Base-by-base conservation (phyloP, 768 basidiomycete genomes). In the Suillus brevipes region DNA sequence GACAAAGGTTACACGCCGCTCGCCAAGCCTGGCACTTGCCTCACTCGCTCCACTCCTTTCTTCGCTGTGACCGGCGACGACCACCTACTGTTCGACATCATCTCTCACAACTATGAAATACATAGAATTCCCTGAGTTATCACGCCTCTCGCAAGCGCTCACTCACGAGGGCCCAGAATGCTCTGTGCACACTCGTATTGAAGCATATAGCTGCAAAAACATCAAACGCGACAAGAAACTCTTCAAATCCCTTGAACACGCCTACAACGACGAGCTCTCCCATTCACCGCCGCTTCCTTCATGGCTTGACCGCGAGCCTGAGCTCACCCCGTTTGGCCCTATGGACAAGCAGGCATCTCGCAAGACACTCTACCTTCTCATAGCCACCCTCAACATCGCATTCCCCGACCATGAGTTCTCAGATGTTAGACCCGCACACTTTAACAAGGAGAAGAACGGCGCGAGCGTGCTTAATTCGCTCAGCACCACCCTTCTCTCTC, bases 351-450 rank as follows among this genome's bases (percentile, higher is more conserved):
- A 89, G 50, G 82, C 85, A 55, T 89, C 91, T 40, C 84, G 94
- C 71, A 97, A 97, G 85, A 96, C 93, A 4, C 89, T 97, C 64
- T 97, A 95, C 82, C 88, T 96, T 59, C 90, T 99, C 75, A 97
- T 99, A 72, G 92, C 94, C 38, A 95, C 95, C 3, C 89, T 99
- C 72, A 99, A 99, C 81, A 87, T 94, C 72, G 96, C 97, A 7
- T 99, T 96, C 74, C 97, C 97, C 2, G 97, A 99, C 84, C 86
- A 98, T 80, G 96, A 98, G 73, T 99, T 99, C 81, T 92, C 93
- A 8, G 90, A 93, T 75, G 90, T 97, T 60, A 87, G 91, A 34
- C 92, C 95, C 0, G 89, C 89, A 12, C 91, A 97, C 71, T 99
- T 99, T 78, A 88, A 85, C 73, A 89, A 89, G 64, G 94, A 96